Evolutionary conservation across 2,329 filamentous ascomycete genomes (phyloP), one percentile per base, ranked within the genome.

Genomic region (Cladosporium sp.): DNA sequence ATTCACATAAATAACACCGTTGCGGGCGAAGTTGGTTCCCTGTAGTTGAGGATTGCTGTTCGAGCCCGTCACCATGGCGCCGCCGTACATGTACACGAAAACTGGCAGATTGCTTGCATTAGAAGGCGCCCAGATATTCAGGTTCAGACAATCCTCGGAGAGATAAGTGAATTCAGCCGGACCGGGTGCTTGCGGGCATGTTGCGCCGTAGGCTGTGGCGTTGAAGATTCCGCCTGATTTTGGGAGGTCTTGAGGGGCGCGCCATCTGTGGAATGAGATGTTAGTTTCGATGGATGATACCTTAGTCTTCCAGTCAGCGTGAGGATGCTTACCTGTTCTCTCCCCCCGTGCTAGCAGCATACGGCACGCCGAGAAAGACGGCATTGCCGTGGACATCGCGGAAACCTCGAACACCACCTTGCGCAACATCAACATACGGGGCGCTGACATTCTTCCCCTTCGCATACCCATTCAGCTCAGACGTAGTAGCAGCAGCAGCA

Each of bases 21-120:
- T 57, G 16, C 59, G 59, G 2, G 62, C 64, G 78, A 80, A 77
- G 11, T 48, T 69, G 58, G 55, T 72, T 59, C 60, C 73, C 19
- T 48, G 45, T 13, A 48, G 45, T 27, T 48, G 55, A 7, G 52
- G 38, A 15, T 57, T 56, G 38, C 46, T 53, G 52, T 51, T 55
- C 9, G 51, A 54, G 29, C 61, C 53, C 16, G 47, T 50, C 18
- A 59, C 60, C 69, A 84, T 85, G 4, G 72, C 76, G 1, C 83
- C 83, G 40, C 82, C 82, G 60, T 85, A 82, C 30, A 85, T 67
- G 60, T 82, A 84, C 2, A 84, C 70, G n/a, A 72, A 72, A 4
- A 82, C 77, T 0, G 79, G 80, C 1, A 83, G 68, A n/a, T 43
- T 32, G 18, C 33, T 29, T 5, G 36, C 45, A 1, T 35, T 33